phyloP scores from a whole-genome alignment of 495 filamentous ascomycete species.

The Aspergillus biplanus region DNA sequence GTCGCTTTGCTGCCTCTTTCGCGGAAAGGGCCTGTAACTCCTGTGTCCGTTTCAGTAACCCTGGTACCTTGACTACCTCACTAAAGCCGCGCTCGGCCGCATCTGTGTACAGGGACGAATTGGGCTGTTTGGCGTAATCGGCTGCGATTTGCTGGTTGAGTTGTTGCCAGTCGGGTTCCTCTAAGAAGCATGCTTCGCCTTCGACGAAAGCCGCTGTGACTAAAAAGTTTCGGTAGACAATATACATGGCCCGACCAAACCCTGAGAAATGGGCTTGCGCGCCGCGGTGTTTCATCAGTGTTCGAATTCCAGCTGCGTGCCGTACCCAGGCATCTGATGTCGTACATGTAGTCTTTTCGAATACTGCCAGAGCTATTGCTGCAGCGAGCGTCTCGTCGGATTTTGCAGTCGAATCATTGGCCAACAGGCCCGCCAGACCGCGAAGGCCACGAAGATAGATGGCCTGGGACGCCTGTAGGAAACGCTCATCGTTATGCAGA shows the following conservation, averaged over 20 bases:
- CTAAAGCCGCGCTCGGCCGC: slow-evolving; percentile 35
- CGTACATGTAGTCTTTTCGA: slow-evolving; percentile 40
- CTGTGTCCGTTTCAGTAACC: slow-evolving; percentile 30
- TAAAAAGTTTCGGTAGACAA: slow-evolving; percentile 38
- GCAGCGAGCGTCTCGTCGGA: slow-evolving; percentile 34
- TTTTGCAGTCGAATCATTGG: slow-evolving; percentile 26
- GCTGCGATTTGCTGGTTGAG: slow-evolving; percentile 34
- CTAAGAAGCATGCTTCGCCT: slow-evolving; percentile 37
- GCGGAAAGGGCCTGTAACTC: slow-evolving; percentile 15
- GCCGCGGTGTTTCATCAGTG: slow-evolving; percentile 39
- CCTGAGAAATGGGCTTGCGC: slow-evolving; percentile 34
- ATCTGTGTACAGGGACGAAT: slow-evolving; percentile 35
- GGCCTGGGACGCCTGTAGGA: slow-evolving; percentile 23
- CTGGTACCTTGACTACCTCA: slow-evolving; percentile 32
- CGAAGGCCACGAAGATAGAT: slow-evolving; percentile 32
- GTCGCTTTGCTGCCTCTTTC: slow-evolving; percentile 15
- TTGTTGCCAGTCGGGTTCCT: slow-evolving; percentile 38
- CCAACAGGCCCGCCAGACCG: slow-evolving; percentile 23
- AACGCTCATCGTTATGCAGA: slow-evolving; percentile 27
- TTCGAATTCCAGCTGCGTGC: slow-evolving; percentile 41
- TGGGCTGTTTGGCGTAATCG: slow-evolving; percentile 35
- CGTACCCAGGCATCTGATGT: slow-evolving; percentile 37
- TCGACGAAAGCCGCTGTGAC: slow-evolving; percentile 33
- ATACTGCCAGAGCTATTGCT: slow-evolving; percentile 37
- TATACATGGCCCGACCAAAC: slow-evolving; percentile 39